A percentile compares a stretch with the other conserved stretches of the same genome.
These are phyloP conservation scores for Ustilago esculenta DNA, from an alignment of 1,284 basidiomycete species.

Conservation along the genomic window DNA sequence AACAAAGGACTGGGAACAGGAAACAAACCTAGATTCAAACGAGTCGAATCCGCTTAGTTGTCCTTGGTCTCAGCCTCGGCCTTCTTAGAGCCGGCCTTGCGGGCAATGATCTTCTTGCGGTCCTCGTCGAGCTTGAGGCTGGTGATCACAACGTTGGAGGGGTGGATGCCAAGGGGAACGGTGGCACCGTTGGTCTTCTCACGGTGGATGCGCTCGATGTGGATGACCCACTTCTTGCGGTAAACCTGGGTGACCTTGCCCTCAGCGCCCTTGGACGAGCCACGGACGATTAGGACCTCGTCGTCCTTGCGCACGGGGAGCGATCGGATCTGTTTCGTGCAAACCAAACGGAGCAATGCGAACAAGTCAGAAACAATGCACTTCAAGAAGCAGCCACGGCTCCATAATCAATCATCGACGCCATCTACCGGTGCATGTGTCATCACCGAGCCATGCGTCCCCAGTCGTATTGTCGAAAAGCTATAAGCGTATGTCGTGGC, in stretches of 20 bases:
- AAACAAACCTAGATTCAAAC: not conserved
- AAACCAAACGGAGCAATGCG: not conserved
- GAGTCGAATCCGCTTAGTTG: conserved; percentile 29
- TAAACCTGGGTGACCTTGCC: conserved; percentile 79
- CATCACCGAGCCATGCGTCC: not conserved
- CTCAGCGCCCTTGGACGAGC: conserved; percentile 80
- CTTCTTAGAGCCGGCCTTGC: conserved; percentile 60
- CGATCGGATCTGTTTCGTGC: conserved; percentile 78
- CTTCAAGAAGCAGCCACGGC: too few relatives aligned
- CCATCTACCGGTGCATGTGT: conserved; percentile 1
- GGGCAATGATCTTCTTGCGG: conserved; percentile 62
- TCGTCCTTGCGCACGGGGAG: conserved; percentile 97
- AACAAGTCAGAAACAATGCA: conserved; percentile 11
- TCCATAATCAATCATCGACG: conserved; percentile 17
- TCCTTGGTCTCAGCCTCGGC: conserved; percentile 48
- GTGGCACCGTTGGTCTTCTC: conserved; percentile 98
- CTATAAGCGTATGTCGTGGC: not conserved
- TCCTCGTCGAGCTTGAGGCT: conserved; percentile 67
- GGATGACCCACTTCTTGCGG: conserved; percentile 99
- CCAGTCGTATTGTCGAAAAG: too few relatives aligned
- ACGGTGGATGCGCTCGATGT: conserved; percentile 96
- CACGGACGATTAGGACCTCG: conserved; percentile 89
- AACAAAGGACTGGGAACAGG: conserved; percentile 9
- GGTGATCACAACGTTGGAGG: conserved; percentile 92
- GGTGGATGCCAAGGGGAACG: conserved; percentile 92